These are phyloP conservation scores for Boletus semigastroideus DNA, from an alignment of 1,284 basidiomycete species.

Conservation along the genomic window DNA sequence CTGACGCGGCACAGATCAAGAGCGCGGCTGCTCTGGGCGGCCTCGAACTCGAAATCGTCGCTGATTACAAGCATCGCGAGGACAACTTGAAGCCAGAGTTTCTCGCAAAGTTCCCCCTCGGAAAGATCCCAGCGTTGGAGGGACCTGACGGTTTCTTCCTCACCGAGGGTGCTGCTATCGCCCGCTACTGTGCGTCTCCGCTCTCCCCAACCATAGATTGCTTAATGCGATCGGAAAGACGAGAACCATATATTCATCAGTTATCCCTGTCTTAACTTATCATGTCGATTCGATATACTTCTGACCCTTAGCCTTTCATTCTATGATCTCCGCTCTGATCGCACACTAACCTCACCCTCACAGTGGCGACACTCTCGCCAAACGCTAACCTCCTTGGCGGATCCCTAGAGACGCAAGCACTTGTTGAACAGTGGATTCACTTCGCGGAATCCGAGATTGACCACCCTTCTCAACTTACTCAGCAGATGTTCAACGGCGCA, in stretches of 20 bases:
- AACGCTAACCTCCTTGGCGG: slow-evolving; percentile 66
- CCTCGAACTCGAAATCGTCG: slow-evolving; percentile 61
- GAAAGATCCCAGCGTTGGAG: slow-evolving; percentile 86
- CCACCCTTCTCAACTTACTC: slow-evolving; percentile 26
- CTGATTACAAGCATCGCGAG: slow-evolving; percentile 61
- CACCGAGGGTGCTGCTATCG: slow-evolving; percentile 80
- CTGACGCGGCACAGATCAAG: slow-evolving; percentile 50
- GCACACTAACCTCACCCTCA: slow-evolving; percentile 11
- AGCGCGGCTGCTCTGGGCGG: slow-evolving; percentile 74
- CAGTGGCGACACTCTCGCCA: slow-evolving; percentile 74
- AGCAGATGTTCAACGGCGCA: slow-evolving; percentile 36
- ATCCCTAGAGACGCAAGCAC: slow-evolving; percentile 54
- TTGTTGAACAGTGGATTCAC: slow-evolving; percentile 68
- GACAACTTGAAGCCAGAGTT: slow-evolving; percentile 81
- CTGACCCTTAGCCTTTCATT: slow-evolving; percentile 31
- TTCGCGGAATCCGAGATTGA: slow-evolving; percentile 62
- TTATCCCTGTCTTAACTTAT: slow-evolving; percentile 66
- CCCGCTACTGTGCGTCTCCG: slow-evolving; percentile 80
- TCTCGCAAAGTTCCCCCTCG: slow-evolving; percentile 77
- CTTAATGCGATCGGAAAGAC: slow-evolving; percentile 20
- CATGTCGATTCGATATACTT: slow-evolving; percentile 46
- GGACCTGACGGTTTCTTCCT: slow-evolving; percentile 77
- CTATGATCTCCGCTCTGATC: slow-evolving; percentile 12
- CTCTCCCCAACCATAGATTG: slow-evolving; percentile 5
- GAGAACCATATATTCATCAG: slow-evolving; percentile 33